Conservation (phyloP, 1,139 yeast species). For the Hemisphaericaspora xylofermentans region DNA sequence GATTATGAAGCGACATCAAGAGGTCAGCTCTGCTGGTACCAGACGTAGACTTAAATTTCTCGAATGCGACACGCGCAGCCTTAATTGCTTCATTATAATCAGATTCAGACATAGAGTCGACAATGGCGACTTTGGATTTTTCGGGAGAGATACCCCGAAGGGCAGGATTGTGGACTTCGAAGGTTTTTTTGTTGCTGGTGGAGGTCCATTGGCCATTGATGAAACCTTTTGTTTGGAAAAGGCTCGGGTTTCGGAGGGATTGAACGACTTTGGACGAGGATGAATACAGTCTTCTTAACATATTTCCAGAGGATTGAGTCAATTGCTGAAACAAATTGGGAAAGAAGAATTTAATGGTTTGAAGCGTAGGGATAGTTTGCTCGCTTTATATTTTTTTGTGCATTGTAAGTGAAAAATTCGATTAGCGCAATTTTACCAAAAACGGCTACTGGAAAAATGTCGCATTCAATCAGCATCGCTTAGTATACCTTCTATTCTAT, state of each 20-base stretch:
- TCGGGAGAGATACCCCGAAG: constrained; percentile 26
- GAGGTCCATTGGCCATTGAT: constrained; percentile 47
- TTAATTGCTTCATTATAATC: constrained; percentile 42
- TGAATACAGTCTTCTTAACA: constrained; percentile 12
- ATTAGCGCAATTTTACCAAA: too few relatives aligned
- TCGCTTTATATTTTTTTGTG: too few relatives aligned
- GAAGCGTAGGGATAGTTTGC: too few relatives aligned
- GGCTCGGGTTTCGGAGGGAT: constrained; percentile 29
- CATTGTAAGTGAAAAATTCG: too few relatives aligned
- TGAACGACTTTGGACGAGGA: constrained; percentile 17
- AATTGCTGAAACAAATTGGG: not conserved
- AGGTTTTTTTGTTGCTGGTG: constrained; percentile 25
- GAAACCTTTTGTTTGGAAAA: constrained; percentile 39
- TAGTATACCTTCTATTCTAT: not conserved
- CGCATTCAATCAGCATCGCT: too few relatives aligned
- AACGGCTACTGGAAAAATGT: too few relatives aligned
- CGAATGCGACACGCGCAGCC: constrained; percentile 38
- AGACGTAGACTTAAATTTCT: constrained; percentile 35
- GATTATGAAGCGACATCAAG: constrained; percentile 41
- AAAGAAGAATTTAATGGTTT: not conserved
- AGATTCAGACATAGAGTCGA: constrained; percentile 32
- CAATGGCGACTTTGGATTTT: constrained; percentile 34
- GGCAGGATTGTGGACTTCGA: constrained; percentile 50
- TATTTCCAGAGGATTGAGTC: not conserved
- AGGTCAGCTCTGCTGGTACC: constrained; percentile 41